These are phyloP conservation scores for Gossypium gossypioides DNA, from an alignment of 441 rosid species.

Conservation along the genomic window DNA sequence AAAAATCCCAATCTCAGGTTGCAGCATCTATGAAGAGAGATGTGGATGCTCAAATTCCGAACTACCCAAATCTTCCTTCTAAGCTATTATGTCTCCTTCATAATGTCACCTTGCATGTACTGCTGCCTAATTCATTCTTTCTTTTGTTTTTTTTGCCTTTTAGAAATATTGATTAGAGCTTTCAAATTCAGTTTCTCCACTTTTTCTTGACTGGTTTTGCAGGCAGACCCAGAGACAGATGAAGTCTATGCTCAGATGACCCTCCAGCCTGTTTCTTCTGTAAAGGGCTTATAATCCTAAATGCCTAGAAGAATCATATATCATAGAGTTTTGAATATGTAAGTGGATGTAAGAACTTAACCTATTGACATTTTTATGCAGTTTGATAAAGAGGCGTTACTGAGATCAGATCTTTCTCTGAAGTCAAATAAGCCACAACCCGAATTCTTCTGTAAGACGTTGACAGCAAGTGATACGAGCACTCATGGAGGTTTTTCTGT, in stretches of 20 bases:
- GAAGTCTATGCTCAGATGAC: conserved; percentile 98
- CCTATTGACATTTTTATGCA: conserved; percentile 30
- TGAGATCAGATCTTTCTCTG: conserved; percentile 76
- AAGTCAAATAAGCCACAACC: conserved; percentile 59
- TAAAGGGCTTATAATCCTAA: conserved; percentile 23
- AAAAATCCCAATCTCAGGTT: conserved; percentile 42
- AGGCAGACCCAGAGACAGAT: conserved; percentile 96
- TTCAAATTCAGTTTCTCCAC: not conserved
- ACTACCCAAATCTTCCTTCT: conserved; percentile 81
- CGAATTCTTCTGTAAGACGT: conserved; percentile 90
- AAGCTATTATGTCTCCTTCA: conserved; percentile 77
- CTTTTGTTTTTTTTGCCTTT: not conserved
- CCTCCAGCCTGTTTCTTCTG: conserved; percentile 77
- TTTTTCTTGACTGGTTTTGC: conserved; percentile 8
- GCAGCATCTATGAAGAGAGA: conserved; percentile 89
- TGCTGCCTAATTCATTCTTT: conserved; percentile 6
- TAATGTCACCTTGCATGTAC: conserved; percentile 75
- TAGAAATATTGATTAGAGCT: not conserved
- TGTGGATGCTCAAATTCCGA: conserved; percentile 62
- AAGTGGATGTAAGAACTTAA: conserved; percentile 22
- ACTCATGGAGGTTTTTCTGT: conserved; percentile 98
- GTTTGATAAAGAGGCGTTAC: conserved; percentile 77
- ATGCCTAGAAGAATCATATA: not conserved
- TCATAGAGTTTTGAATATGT: conserved; percentile 12
- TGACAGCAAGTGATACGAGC: conserved; percentile 95